phyloP scores from a whole-genome alignment of 768 basidiomycete genomes.

The Pluteus cervinus region DNA sequence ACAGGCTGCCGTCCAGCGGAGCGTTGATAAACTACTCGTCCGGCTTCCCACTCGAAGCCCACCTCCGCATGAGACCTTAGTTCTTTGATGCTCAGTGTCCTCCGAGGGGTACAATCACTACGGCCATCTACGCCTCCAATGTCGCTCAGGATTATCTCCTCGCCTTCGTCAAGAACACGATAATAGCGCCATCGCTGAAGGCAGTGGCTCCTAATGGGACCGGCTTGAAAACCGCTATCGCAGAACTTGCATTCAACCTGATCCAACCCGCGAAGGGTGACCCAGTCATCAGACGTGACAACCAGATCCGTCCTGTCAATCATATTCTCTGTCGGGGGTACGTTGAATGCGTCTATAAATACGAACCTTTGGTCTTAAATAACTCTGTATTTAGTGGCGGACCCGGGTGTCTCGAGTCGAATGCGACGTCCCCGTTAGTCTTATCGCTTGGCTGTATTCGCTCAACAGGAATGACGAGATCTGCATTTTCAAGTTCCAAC shows the following conservation, averaged over 20 bases:
- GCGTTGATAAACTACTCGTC: slow-evolving; percentile 70
- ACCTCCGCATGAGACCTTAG: slow-evolving; percentile 72
- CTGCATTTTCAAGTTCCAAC: too few species aligned
- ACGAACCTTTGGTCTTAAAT: slow-evolving; percentile 31
- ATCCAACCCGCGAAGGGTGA: slow-evolving; percentile 92
- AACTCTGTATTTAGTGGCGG: slow-evolving; percentile 95
- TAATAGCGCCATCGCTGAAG: slow-evolving; percentile 65
- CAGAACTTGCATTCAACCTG: slow-evolving; percentile 83
- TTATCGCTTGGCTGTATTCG: slow-evolving; percentile 73
- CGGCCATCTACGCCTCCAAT: slow-evolving; percentile 84
- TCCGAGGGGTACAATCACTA: slow-evolving; percentile 69
- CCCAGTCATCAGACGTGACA: slow-evolving; percentile 89
- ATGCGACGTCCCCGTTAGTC: slow-evolving; percentile 76
- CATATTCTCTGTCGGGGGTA: slow-evolving; percentile 75
- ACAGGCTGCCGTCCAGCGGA: slow-evolving; percentile 51
- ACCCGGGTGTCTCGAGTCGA: slow-evolving; percentile 93
- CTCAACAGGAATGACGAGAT: too few species aligned
- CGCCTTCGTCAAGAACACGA: slow-evolving; percentile 71
- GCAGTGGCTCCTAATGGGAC: slow-evolving; percentile 70
- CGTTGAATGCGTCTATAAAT: not conserved
- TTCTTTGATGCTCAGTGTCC: slow-evolving; percentile 47
- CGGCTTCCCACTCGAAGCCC: slow-evolving; percentile 81
- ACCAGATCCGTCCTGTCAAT: slow-evolving; percentile 82
- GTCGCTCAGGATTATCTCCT: slow-evolving; percentile 92
- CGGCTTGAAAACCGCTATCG: slow-evolving; percentile 67